Evolutionary conservation across 768 basidiomycete genomes (phyloP), one percentile per base, ranked within the genome.

Genomic region (Harrya chromipes): DNA sequence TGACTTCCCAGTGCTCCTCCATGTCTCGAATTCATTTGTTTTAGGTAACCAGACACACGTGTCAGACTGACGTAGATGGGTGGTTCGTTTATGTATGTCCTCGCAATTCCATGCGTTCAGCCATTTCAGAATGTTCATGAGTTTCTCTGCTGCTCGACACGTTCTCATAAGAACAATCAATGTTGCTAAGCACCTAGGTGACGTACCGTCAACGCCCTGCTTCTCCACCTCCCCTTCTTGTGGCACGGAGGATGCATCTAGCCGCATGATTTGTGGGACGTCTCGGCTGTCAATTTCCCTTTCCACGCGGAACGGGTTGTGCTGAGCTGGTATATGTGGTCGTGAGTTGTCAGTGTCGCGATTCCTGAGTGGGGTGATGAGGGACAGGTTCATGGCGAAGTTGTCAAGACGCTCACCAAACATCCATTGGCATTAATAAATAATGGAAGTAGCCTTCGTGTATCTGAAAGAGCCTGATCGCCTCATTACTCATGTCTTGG

Each of bases 1-100:
- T 3, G 56, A 45, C 13, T 34, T 14, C 0, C 38, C 14, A 1
- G 14, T 10, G 8, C 13, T 26, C 19, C 42, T 59, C 58, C 57
- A 60, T 0, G 10, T 17, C 14, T 40, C 45, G 6, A 21, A 59
- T 0, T 36, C 29, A 1, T 34, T 19, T 20, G 35, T 56, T 1
- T n/a, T 26, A 4, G 24, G 41, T 14, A 59, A 26, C 58, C 58
- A 60, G 11, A 5, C 19, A 7, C 58, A 60, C 2, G 55, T 60
- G 13, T 34, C 50, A 0, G 33, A 41, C 1, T 58, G 55, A 1
- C 47, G 47, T 4, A 49, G 6, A 19, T 7, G n/a, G 2, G 20
- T n/a, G 0, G 36, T 54, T 17, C 26, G 23, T 20, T 19, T 21
- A 9, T 53, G 46, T 4, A 10, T 58, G 2, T 36, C 49, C 12